Percentiles rank a stretch among this genome's conserved stretches.
Conservation (phyloP, 768 basidiomycete species). For the Mycena vulgaris region DNA sequence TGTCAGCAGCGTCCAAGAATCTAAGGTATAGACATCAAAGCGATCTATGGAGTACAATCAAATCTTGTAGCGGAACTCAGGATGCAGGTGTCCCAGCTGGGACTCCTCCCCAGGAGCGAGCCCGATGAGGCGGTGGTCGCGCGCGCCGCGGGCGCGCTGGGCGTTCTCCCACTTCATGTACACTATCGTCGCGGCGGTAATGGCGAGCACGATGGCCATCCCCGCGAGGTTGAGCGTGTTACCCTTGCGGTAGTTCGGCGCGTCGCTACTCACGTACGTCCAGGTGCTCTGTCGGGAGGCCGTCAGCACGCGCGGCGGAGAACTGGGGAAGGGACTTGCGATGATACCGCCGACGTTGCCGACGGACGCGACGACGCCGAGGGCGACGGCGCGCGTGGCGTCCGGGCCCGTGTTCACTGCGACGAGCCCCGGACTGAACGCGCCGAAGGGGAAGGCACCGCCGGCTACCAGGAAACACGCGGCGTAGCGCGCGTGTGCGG, state of each 20-base stretch:
- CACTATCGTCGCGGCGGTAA: slow-evolving; percentile 2
- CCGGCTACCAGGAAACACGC: no score
- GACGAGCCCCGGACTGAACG: slow-evolving; percentile 16
- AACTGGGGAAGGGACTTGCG: not conserved
- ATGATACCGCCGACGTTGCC: slow-evolving; percentile 14
- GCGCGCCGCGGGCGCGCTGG: no score
- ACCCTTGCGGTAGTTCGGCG: slow-evolving; percentile 9
- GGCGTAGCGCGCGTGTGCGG: slow-evolving; percentile 17
- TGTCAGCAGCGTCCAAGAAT: no score
- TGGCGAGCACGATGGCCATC: slow-evolving; percentile 4
- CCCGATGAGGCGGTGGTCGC: slow-evolving; percentile 12
- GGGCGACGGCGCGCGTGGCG: slow-evolving; percentile 16
- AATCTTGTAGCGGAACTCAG: slow-evolving; percentile 20
- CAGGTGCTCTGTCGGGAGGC: slow-evolving; percentile 12
- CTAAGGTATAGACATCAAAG: no score
- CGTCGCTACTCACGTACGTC: slow-evolving; percentile 15
- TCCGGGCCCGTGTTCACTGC: slow-evolving; percentile 14
- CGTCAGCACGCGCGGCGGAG: not conserved
- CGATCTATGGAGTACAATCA: not conserved
- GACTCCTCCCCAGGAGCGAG: slow-evolving; percentile 4
- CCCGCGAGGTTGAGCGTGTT: slow-evolving; percentile 18
- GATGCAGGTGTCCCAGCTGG: slow-evolving; percentile 16
- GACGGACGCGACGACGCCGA: slow-evolving; percentile 14
- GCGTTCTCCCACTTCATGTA: no score
- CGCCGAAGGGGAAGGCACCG: slow-evolving; percentile 10